Conservation (phyloP, 2,329 filamentous ascomycete genomes). For the Sporothrix mexicana region DNA sequence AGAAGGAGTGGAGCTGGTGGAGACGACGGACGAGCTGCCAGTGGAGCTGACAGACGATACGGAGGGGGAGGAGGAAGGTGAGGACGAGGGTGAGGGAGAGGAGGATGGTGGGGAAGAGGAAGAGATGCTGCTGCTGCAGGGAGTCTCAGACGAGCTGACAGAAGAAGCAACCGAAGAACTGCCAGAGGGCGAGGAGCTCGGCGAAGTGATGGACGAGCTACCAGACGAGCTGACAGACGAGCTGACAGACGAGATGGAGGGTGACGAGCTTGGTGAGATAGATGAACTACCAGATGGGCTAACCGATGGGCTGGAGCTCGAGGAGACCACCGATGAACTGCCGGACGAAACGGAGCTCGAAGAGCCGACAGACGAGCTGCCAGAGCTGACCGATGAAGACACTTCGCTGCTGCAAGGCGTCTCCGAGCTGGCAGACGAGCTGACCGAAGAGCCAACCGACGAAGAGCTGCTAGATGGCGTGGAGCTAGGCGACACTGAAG, state of each 20-base stretch:
- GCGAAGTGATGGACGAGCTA: not conserved
- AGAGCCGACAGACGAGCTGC: not conserved
- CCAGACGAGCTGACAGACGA: too few relatives aligned
- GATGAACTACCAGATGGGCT: not conserved
- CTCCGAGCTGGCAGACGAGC: not conserved
- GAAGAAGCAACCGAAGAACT: not conserved
- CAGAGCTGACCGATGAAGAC: not conserved
- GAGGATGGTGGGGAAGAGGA: too few relatives aligned
- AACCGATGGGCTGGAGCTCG: not conserved
- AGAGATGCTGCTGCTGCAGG: too few relatives aligned
- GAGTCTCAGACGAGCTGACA: too few relatives aligned
- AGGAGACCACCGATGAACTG: too few relatives aligned
- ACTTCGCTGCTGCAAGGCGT: constrained; percentile 8
- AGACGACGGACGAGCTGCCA: too few relatives aligned
- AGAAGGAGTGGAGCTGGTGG: too few relatives aligned
- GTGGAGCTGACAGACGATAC: not conserved
- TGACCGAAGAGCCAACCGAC: not conserved
- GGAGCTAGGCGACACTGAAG: too few relatives aligned
- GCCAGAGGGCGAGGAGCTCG: not conserved
- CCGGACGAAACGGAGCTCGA: not conserved
- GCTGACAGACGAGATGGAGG: not conserved
- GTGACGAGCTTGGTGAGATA: not conserved
- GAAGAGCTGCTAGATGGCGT: too few relatives aligned
- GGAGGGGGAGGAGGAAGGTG: too few relatives aligned
- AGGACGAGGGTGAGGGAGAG: too few relatives aligned